Evolutionary conservation across 352 stramenopile genomes (phyloP).

Genomic region (Stramenopiles sp.): DNA sequence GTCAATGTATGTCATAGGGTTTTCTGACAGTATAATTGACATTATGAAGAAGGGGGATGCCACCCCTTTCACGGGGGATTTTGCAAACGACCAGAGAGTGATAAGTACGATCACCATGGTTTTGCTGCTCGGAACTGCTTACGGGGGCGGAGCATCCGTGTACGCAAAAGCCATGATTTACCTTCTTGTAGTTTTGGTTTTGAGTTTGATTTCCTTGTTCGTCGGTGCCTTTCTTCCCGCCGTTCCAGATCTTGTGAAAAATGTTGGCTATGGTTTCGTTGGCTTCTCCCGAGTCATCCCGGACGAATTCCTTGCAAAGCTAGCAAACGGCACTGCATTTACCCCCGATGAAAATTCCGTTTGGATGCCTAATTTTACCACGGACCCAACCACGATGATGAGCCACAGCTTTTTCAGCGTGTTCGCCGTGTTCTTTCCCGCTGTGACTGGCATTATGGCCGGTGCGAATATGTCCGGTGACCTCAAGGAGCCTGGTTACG

Average conservation of each 20-base stretch:
- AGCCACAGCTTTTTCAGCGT: no score
- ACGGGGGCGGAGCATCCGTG: background rate
- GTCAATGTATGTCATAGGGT: slow-evolving; percentile 50
- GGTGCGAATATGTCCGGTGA: slow-evolving; percentile 35
- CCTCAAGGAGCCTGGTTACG: slow-evolving; percentile 32
- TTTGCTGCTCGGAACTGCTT: no score
- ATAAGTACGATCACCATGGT: no score
- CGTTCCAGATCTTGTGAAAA: background rate
- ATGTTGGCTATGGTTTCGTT: background rate
- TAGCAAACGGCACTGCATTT: background rate
- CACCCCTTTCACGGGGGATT: no score
- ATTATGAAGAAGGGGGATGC: no score
- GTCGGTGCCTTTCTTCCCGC: background rate
- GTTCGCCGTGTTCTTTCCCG: slow-evolving; percentile 21
- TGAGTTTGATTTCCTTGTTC: background rate
- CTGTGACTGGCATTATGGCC: slow-evolving; percentile 47
- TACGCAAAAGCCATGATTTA: background rate
- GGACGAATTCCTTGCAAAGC: background rate
- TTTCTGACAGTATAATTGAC: slow-evolving; percentile 45
- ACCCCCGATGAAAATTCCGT: no score
- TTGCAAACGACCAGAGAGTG: no score
- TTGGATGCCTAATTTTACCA: no score
- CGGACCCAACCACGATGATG: no score
- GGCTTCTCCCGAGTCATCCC: background rate
- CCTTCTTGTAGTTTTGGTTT: background rate